Percentiles rank a stretch among this genome's conserved stretches.
These are phyloP conservation scores for Mortierella antarctica DNA, from an alignment of 192 early-diverging fungal genomes.

Conservation along the genomic window DNA sequence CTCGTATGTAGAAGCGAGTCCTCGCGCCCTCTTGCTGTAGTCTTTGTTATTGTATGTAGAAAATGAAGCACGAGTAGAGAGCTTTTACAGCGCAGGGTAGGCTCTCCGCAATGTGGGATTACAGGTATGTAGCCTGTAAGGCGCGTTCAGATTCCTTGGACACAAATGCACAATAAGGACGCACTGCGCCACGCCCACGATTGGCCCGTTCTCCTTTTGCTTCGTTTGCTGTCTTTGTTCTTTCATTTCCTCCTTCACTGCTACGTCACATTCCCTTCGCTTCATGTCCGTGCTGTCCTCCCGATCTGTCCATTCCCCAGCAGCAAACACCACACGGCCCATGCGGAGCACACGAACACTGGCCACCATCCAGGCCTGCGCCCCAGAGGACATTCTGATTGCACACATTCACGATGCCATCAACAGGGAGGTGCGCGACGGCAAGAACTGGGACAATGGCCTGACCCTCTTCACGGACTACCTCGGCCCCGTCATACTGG, in stretches of 20 bases:
- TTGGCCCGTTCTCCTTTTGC: neutral
- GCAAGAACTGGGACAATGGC: slow-evolving; percentile 30
- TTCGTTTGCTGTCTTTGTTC: neutral
- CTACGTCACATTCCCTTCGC: no score
- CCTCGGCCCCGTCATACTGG: slow-evolving; percentile 24
- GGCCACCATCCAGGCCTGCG: slow-evolving; percentile 7
- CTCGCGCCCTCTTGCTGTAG: no score
- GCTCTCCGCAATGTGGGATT: no score
- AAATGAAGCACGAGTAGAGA: no score
- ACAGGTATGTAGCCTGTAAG: no score
- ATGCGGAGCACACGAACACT: neutral
- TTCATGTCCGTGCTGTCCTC: no score
- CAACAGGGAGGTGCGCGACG: slow-evolving; percentile 15
- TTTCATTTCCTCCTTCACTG: neutral
- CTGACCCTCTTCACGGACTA: slow-evolving; percentile 26
- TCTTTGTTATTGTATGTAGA: no score
- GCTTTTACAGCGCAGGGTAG: no score
- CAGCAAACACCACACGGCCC: neutral
- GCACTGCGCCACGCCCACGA: no score
- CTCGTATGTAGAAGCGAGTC: slow-evolving; percentile 64
- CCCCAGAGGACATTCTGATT: neutral
- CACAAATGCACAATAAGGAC: no score
- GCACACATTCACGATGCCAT: slow-evolving; percentile 21
- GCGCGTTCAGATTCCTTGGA: no score
- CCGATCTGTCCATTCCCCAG: no score